Evolutionary conservation across 1,284 basidiomycete genomes (phyloP).

Genomic region (Tranzscheliella williamsii): DNA sequence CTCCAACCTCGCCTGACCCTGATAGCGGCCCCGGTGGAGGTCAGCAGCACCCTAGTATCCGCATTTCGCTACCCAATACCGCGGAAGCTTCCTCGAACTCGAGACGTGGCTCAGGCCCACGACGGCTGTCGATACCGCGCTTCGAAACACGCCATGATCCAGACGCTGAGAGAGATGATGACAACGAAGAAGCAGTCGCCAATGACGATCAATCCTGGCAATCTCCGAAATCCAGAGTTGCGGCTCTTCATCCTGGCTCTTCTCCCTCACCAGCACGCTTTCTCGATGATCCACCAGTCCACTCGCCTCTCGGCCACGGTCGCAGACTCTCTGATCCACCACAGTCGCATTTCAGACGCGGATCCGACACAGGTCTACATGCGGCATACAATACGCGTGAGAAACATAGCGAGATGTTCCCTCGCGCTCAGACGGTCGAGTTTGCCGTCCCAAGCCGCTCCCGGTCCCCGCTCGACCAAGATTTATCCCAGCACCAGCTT

Average conservation of each 20-base stretch:
- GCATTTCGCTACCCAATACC: constrained; percentile 19
- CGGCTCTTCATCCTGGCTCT: neutral
- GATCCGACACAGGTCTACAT: constrained; percentile 33
- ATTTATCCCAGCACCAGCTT: neutral
- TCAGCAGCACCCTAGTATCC: constrained; percentile 26
- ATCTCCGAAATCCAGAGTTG: neutral
- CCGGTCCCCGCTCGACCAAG: constrained; percentile 13
- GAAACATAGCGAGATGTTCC: constrained; percentile 60
- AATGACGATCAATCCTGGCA: constrained; percentile 1
- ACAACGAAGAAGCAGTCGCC: constrained; percentile 10
- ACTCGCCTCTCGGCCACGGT: constrained; percentile 4
- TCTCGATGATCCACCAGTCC: constrained; percentile 3
- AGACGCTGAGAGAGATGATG: constrained; percentile 23
- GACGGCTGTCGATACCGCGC: constrained; percentile 24
- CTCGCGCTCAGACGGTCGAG: constrained; percentile 68
- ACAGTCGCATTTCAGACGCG: constrained; percentile 21
- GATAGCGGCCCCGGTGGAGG: constrained; percentile 1
- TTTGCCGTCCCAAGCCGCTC: constrained; percentile 63
- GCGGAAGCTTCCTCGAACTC: neutral
- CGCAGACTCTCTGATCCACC: constrained; percentile 42
- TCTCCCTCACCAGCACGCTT: constrained; percentile 27
- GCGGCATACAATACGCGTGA: constrained; percentile 2
- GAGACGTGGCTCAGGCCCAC: constrained; percentile 1
- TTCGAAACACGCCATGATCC: constrained; percentile 21
- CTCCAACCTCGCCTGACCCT: constrained; percentile 2